Evolutionary conservation across 805 yeast species (phyloP), one percentile per base, ranked within the genome.

Genomic region (Sugiyamaella chiloensis): DNA sequence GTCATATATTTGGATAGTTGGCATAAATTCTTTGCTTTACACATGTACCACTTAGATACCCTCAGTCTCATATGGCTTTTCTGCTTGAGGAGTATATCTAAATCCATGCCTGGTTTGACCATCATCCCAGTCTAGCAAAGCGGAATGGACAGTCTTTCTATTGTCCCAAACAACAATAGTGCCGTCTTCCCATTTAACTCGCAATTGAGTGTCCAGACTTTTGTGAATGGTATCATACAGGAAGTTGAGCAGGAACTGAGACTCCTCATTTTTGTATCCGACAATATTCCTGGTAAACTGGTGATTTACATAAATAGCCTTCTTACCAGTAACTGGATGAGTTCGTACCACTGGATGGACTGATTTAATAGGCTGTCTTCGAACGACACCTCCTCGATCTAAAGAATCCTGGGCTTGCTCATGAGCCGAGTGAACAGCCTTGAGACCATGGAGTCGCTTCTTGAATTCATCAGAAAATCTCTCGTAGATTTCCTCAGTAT

Each of bases 91-190:
- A 26, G 90, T 85, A 50, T 83, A 72, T 65, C 91, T 74, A 67
- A 80, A 81, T 14, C 85, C 84, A 56, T 85, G 91, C 64, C 93
- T 76, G 3, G 46, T 39, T 2, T 37, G 29, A 35, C 34, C 46
- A 12, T 36, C 12, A 47, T 78, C 84, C 85, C 87, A 85, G 62
- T 85, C 91, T 40, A 79, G 71, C 23, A 80, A 71, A 12, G 88
- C 88, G n/a, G 87, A 72, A 61, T 85, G 91, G 27, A 78, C 65
- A 11, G 80, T 75, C 57, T 85, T 71, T 64, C 91, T 75, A 71
- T 85, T 84, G 60, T 85, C 91, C 90, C 90, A 85, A 21, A 83
- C 68, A 26, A 80, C 85, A 40, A 84, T 85, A 0, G 90, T 71
- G 29, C 76, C 76, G 23, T 82, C 82, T 59, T 81, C 87, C 85